Evolutionary conservation across 2,329 filamentous ascomycete species (phyloP), one percentile per base, ranked within the genome.

Genomic region (Penicillium sp.): DNA sequence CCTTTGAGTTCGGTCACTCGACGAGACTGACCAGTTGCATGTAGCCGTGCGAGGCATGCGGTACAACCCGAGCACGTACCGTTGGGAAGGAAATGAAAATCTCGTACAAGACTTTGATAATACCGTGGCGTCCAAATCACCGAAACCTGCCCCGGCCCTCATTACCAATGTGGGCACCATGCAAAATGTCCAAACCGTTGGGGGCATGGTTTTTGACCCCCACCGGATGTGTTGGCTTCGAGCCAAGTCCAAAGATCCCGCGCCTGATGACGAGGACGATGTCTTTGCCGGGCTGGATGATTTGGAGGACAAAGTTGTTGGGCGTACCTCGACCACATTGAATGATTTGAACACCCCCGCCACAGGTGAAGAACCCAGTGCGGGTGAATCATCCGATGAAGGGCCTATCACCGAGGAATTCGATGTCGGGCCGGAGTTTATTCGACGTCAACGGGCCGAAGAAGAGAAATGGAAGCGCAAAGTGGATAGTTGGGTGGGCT

Each of bases 171-270:
- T 97, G 61, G 90, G 89, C 51, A 83, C 87, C 4, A 87, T 88
- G 57, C 90, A 93, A 67, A 92, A 91, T 58, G 89, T 96, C 13
- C 92, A 97, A 74, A 89, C 97, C 31, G 92, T 97, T 54, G 90
- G 92, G n/a, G 91, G 92, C 63, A 99, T 99, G 94, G 89, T 97
- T 9, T 99, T 97, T 71, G 94, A 99, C 69, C 94, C 94, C 3
- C 88, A 91, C 59, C 91, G 91, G 65, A 97, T 99, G 93, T 95
- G 92, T 72, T 99, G 94, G 94, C 82, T 97, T 52, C 97, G 96
- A 73, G 80, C 94, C 56, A 79, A 58, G 79, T 81, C 43, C 31
- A 69, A 66, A 3, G 70, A 74, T 8, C 75, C 80, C 3, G 75
- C 78, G 55, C 84, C 90, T 52, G 88, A 95, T 46, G 91, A 95